Evolutionary conservation across 257 asterid genomes (phyloP).

Genomic region (Catharanthus roseus): DNA sequence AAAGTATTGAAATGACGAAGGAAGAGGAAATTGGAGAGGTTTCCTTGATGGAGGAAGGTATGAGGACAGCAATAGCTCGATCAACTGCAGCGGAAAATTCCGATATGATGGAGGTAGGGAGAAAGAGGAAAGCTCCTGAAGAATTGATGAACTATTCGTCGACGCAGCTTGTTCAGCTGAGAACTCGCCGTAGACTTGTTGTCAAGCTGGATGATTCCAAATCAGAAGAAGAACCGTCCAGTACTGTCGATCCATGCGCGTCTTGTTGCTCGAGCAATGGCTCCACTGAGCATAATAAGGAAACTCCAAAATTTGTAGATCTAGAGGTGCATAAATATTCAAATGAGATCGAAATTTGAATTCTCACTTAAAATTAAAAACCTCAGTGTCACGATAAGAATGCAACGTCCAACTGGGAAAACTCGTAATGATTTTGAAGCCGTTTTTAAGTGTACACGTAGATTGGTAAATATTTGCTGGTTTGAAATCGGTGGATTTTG

Average conservation of each 20-base stretch:
- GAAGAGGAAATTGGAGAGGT: conserved; percentile 27
- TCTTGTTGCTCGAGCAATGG: conserved; percentile 42
- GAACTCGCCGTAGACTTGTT: conserved; percentile 30
- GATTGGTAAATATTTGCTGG: background rate
- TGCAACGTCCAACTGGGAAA: background rate
- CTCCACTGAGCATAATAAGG: conserved; percentile 28
- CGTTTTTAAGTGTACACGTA: background rate
- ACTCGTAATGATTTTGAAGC: background rate
- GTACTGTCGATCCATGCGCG: conserved; percentile 30
- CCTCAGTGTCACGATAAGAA: background rate
- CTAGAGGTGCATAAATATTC: conserved; percentile 41
- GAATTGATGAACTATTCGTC: conserved; percentile 32
- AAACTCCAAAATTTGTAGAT: conserved; percentile 38
- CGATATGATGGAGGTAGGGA: conserved; percentile 12
- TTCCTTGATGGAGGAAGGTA: conserved; percentile 18
- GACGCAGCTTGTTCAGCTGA: conserved; percentile 26
- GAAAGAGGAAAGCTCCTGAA: conserved; percentile 41
- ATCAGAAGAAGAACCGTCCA: conserved; percentile 14
- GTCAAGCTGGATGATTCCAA: conserved; percentile 19
- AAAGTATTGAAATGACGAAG: conserved; percentile 23
- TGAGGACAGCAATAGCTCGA: conserved; percentile 16
- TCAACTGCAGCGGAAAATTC: conserved; percentile 14
- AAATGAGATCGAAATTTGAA: background rate
- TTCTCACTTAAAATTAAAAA: background rate
- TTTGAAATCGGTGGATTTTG: conserved; percentile 21